phyloP scores from a whole-genome alignment of 2,329 filamentous ascomycete genomes.

The Penicillium sp. region DNA sequence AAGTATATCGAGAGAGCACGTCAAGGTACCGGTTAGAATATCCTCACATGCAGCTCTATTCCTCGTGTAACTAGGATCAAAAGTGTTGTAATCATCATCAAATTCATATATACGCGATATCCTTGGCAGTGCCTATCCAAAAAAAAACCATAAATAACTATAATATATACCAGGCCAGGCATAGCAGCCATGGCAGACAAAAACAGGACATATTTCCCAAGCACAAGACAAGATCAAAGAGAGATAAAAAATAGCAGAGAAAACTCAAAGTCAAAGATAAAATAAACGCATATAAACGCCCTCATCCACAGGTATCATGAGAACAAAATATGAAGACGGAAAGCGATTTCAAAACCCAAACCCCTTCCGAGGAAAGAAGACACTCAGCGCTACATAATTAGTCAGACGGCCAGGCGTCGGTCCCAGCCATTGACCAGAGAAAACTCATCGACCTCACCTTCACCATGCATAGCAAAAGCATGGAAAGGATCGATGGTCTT shows the following conservation, averaged over 20 bases:
- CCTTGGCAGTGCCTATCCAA: background rate
- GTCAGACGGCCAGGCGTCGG: constrained; percentile 28
- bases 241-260: background rate
- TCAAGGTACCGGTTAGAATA: background rate
- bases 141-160: background rate
- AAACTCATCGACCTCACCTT: constrained; percentile 27
- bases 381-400: background rate
- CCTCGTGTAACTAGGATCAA: background rate
- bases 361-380: background rate
- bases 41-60: background rate
- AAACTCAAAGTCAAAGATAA: background rate
- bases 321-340: background rate
- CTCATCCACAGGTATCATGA: constrained; percentile 5
- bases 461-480: constrained; percentile 32
- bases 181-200: background rate
- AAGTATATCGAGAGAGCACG: too few species aligned
- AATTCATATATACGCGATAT: background rate
- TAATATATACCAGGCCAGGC: background rate
- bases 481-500: constrained; percentile 29
- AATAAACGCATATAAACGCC: background rate
- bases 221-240: background rate
- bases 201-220: background rate
- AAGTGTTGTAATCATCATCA: background rate
- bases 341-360: background rate
- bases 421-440: constrained; percentile 28